These are phyloP conservation scores for Deakozyma indianensis DNA, from an alignment of 805 yeast genomes.

Conservation along the genomic window DNA sequence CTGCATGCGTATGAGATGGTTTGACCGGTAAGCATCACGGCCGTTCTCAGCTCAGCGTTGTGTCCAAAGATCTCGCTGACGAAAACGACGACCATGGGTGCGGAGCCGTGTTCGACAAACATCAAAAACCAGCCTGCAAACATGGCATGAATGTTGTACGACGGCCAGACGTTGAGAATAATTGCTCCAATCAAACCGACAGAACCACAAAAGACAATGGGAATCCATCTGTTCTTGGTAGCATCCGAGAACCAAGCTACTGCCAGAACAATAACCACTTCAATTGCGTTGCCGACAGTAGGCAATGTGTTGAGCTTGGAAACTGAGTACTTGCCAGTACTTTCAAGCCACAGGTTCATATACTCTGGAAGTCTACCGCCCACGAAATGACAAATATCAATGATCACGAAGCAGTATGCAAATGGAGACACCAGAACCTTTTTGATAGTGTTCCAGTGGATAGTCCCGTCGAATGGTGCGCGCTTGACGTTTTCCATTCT, in stretches of 20 bases:
- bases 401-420: background rate
- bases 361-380: background rate
- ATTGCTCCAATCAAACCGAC: background rate
- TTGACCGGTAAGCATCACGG: too few species aligned
- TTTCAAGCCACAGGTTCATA: too few species aligned
- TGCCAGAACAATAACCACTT: background rate
- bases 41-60: too few species aligned
- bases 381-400: background rate
- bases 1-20: too few species aligned
- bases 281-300: background rate
- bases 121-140: too few species aligned
- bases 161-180: too few species aligned
- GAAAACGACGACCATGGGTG: too few species aligned
- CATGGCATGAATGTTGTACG: too few species aligned
- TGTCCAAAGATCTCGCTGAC: too few species aligned
- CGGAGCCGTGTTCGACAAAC: too few species aligned
- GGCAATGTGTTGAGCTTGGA: background rate
- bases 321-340: background rate
- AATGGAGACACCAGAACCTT: background rate
- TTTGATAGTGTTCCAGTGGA: too few species aligned
- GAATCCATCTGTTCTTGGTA: background rate
- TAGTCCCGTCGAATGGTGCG: background rate
- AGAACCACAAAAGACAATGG: background rate
- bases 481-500: background rate
- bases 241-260: background rate